Evolutionary conservation across 1,284 basidiomycete species (phyloP), one percentile per base, ranked within the genome.

Genomic region (Ceratobasidium sp.): DNA sequence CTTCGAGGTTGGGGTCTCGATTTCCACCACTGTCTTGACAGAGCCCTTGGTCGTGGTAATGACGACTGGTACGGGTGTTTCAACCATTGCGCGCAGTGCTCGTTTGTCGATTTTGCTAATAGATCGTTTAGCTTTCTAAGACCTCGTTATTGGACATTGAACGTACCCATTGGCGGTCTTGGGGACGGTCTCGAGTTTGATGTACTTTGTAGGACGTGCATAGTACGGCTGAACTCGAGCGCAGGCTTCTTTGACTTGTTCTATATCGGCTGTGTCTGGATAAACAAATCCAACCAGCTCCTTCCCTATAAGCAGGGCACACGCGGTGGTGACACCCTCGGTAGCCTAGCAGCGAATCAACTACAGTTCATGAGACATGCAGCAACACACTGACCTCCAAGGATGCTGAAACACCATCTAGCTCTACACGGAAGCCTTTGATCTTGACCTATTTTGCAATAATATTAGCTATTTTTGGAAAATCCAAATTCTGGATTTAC

Each of bases 201-300:
- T 78, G 78, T 86, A 87, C 52, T 85, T 85, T 0, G 86, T 86
- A 2, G 90, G 90, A 18, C 90, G 88, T 4, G 89, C 89, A 82
- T 91, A 90, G 82, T 90, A 90, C 16, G 90, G 89, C 80, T 90
- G 88, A 23, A 89, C 85, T 79, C 88, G 86, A 30, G 86, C 83
- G 3, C 87, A 84, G 30, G 87, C 86, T 20, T 84, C 83, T 74
- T 84, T 85, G 10, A 90, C 87, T 35, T 83, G 83, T 41, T 87
- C 86, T 20, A 84, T 80, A 64, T 84, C 83, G 12, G 86, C 85
- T n/a, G 80, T 82, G 4, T 81, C 81, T 3, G 90, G 89, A 7
- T 87, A 87, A 27, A 87, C 83, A 79, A 90, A 90, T 14, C 90
- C 89, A 88, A 89, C 90, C 4, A 91, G 84, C 77, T 88, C 87